Conservation (phyloP, 2,329 filamentous ascomycete species). For the Lasiodiplodia gonubiensis region DNA sequence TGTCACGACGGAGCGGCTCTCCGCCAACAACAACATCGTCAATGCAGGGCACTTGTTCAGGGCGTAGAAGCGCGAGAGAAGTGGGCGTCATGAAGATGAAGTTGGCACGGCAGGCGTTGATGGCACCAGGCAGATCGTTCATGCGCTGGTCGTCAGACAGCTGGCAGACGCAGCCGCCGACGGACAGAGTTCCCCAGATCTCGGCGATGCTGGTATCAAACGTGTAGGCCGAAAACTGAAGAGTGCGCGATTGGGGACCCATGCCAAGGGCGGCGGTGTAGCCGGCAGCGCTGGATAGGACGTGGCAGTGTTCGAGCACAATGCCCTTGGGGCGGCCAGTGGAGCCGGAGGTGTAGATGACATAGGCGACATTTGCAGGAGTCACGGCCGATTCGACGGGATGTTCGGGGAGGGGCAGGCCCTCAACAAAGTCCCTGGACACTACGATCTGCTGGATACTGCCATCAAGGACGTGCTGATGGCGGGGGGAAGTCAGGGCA, state of each 20-base stretch:
- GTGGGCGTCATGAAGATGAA: no score
- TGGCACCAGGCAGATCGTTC: constrained; percentile 33
- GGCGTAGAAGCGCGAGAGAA: no score
- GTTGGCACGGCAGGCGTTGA: constrained; percentile 30
- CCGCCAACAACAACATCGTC: no score
- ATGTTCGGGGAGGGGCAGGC: not conserved
- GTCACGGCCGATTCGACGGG: not conserved
- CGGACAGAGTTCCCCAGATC: constrained; percentile 41
- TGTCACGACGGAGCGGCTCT: no score
- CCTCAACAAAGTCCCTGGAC: not conserved
- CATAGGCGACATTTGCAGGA: constrained; percentile 33
- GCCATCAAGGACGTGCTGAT: not conserved
- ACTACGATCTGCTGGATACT: not conserved
- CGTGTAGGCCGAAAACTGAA: constrained; percentile 37
- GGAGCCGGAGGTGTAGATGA: constrained; percentile 46
- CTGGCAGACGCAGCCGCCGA: constrained; percentile 44
- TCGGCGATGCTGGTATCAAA: constrained; percentile 44
- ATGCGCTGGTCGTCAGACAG: constrained; percentile 44
- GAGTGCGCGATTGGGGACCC: constrained; percentile 39
- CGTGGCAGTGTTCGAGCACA: constrained; percentile 4
- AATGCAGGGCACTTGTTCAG: no score
- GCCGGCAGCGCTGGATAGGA: not conserved
- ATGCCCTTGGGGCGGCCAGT: constrained; percentile 43
- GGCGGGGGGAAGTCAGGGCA: not conserved
- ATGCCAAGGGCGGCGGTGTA: not conserved